Conservation (phyloP, 306 rosid species). For the Corylus avellana region DNA sequence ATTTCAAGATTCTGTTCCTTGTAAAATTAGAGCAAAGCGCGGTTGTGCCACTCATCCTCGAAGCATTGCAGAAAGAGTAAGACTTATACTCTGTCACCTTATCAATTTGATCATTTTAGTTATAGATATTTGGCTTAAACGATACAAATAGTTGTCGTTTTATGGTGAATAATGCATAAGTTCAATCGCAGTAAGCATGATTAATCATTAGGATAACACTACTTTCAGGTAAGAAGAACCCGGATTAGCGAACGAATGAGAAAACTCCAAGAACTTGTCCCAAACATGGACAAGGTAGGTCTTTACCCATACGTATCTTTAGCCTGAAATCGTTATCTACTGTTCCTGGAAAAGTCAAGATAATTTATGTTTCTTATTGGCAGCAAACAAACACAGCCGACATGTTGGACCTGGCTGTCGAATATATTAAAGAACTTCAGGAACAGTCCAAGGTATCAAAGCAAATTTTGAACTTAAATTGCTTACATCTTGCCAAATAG, state of each 20-base stretch:
- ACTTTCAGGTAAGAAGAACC: slow-evolving; percentile 79
- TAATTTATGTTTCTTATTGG: slow-evolving; percentile 24
- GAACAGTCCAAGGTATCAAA: slow-evolving; percentile 72
- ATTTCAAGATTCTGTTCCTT: slow-evolving; percentile 87
- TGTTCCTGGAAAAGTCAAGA: slow-evolving; percentile 18
- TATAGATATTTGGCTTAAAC: background rate
- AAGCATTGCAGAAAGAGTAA: slow-evolving; percentile 96
- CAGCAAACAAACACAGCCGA: slow-evolving; percentile 99
- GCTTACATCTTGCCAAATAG: background rate
- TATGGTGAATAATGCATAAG: background rate
- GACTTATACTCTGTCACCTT: background rate
- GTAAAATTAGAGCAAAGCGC: slow-evolving; percentile 90
- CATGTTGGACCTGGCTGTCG: slow-evolving; percentile 96
- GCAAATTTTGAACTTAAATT: slow-evolving; percentile 11
- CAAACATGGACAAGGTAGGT: slow-evolving; percentile 93
- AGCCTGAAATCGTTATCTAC: background rate
- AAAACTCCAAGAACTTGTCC: slow-evolving; percentile 93
- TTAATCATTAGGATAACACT: background rate
- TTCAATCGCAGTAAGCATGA: slow-evolving; percentile 1
- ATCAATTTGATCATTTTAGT: background rate
- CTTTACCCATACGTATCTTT: background rate
- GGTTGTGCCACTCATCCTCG: slow-evolving; percentile 99
- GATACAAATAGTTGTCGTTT: background rate
- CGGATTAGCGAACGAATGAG: slow-evolving; percentile 94
- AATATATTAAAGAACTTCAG: slow-evolving; percentile 88